Evolutionary conservation across 1,284 basidiomycete genomes (phyloP).

Genomic region (Ceratobasidium sp.): DNA sequence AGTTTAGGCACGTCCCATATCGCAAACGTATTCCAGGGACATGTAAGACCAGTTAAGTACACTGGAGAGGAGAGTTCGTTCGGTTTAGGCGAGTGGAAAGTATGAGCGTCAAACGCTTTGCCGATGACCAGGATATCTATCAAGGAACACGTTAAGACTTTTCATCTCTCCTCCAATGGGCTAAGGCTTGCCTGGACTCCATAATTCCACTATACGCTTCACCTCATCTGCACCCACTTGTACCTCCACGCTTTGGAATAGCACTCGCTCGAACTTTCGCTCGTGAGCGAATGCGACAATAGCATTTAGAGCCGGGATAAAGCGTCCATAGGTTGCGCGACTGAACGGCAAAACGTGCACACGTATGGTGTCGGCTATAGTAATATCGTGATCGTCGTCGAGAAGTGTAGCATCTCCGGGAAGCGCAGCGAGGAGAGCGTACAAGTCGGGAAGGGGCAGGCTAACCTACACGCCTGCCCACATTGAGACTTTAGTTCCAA

Average conservation of each 20-base stretch:
- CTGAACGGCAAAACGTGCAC: conserved; percentile 36
- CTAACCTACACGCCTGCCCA: conserved; percentile 23
- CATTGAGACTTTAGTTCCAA: background rate
- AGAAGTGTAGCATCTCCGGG: background rate
- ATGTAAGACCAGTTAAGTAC: conserved; percentile 32
- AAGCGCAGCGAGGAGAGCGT: conserved; percentile 15
- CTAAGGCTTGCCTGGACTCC: conserved; percentile 5
- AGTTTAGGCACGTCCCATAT: conserved; percentile 36
- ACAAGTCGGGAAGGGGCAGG: conserved; percentile 8
- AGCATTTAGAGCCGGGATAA: conserved; percentile 39
- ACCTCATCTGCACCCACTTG: conserved; percentile 10
- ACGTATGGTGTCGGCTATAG: background rate
- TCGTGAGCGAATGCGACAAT: conserved; percentile 40
- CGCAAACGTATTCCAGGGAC: conserved; percentile 41
- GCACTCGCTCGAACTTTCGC: conserved; percentile 9
- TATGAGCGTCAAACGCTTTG: conserved; percentile 37
- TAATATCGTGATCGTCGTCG: background rate
- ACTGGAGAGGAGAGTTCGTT: background rate
- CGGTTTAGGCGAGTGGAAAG: background rate
- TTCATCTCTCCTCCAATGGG: no score
- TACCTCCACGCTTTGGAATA: conserved; percentile 43
- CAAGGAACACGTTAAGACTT: background rate
- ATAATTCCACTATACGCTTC: conserved; percentile 18
- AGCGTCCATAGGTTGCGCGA: conserved; percentile 30
- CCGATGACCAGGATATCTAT: conserved; percentile 36